Conservation (phyloP, 306 rosid species). For the Lathyrus aphaca region DNA sequence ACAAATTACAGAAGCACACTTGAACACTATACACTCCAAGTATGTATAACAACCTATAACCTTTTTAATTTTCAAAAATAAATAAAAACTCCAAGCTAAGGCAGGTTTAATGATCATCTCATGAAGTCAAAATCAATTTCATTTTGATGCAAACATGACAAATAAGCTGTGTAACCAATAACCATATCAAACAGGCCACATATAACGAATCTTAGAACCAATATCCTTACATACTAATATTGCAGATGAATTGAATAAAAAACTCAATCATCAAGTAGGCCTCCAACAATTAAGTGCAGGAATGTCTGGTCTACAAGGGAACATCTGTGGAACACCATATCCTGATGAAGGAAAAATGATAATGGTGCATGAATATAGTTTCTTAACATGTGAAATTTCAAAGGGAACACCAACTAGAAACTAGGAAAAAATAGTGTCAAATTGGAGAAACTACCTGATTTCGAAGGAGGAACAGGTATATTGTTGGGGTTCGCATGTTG, state of each 20-base stretch:
- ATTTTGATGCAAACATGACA: neutral
- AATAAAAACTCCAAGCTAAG: neutral
- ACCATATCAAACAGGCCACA: slow-evolving; percentile 8
- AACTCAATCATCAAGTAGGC: slow-evolving; percentile 61
- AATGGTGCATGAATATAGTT: slow-evolving; percentile 1
- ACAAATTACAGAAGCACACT: slow-evolving; percentile 17
- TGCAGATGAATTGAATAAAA: slow-evolving; percentile 23
- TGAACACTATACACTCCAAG: neutral
- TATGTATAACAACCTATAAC: slow-evolving; percentile 17
- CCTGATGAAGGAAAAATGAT: slow-evolving; percentile 54
- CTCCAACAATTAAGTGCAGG: slow-evolving; percentile 88
- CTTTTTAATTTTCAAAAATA: neutral
- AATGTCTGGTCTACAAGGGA: slow-evolving; percentile 81
- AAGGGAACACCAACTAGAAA: neutral
- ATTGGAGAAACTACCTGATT: slow-evolving; percentile 57
- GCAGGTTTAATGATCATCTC: neutral
- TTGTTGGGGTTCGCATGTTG: slow-evolving; percentile 62
- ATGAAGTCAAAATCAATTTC: slow-evolving; percentile 15
- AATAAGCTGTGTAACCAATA: slow-evolving; percentile 1
- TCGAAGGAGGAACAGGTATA: slow-evolving; percentile 68
- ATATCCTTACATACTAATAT: slow-evolving; percentile 18
- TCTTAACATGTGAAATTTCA: slow-evolving; percentile 4
- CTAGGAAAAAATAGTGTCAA: neutral
- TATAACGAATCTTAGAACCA: neutral
- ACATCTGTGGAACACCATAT: slow-evolving; percentile 72